These are phyloP conservation scores for Fistulifera pelliculosa DNA, from an alignment of 108 stramenopile genomes.

Conservation along the genomic window DNA sequence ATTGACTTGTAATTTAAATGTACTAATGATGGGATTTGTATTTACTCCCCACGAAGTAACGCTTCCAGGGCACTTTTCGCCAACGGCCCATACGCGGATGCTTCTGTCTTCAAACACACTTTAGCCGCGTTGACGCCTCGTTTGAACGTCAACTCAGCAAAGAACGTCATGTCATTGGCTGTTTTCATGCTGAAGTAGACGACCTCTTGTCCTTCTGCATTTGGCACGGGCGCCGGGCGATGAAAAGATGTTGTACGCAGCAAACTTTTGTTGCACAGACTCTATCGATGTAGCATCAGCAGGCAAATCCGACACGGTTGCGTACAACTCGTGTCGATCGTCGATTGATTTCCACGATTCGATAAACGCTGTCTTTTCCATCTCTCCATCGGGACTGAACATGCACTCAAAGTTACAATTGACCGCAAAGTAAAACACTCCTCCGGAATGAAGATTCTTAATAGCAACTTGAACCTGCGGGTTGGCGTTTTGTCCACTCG, in stretches of 20 bases:
- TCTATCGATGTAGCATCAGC: conserved; percentile 69
- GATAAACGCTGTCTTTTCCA: conserved; percentile 74
- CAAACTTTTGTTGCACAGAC: conserved; percentile 65
- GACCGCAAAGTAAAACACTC: conserved; percentile 88
- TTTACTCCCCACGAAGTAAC: conserved; percentile 35
- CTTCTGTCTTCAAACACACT: conserved; percentile 84
- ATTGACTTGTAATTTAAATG: no score
- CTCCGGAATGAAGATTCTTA: conserved; percentile 85
- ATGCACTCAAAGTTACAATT: conserved; percentile 77
- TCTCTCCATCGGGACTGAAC: conserved; percentile 62
- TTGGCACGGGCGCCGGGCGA: conserved; percentile 90
- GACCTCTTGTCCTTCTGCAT: conserved; percentile 86
- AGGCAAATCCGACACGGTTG: conserved; percentile 62
- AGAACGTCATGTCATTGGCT: conserved; percentile 63
- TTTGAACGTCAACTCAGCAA: conserved; percentile 93
- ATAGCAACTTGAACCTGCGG: conserved; percentile 89
- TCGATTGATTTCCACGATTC: conserved; percentile 84
- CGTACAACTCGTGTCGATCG: conserved; percentile 81
- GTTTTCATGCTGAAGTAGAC: conserved; percentile 86
- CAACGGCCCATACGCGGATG: conserved; percentile 52
- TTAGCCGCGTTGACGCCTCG: conserved; percentile 85
- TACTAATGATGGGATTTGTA: no score
- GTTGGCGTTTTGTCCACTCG: conserved; percentile 50
- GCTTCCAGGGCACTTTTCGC: conserved; percentile 77
- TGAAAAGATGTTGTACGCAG: conserved; percentile 75